These are phyloP conservation scores for Colletotrichum musae DNA, from an alignment of 2,329 filamentous ascomycete species.

Conservation along the genomic window DNA sequence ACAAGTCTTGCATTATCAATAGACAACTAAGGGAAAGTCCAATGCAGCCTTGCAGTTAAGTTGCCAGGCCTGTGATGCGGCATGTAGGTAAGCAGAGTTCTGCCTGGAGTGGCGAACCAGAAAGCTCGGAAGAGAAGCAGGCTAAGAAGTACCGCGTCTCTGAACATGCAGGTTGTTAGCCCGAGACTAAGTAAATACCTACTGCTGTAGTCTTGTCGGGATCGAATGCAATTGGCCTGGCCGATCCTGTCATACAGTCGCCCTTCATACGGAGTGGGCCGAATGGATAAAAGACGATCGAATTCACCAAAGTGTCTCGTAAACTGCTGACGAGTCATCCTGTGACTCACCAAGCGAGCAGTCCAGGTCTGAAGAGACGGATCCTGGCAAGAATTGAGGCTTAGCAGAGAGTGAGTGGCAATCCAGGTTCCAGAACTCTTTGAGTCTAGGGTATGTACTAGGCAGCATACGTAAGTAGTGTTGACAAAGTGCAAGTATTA, in stretches of 20 bases:
- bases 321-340: slow-evolving; percentile 5
- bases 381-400: not conserved
- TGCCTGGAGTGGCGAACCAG: slow-evolving; percentile 9
- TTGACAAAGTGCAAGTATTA: not conserved
- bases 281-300: not conserved
- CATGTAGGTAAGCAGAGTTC: slow-evolving; percentile 8
- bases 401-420: not conserved
- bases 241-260: not conserved
- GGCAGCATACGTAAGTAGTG: not conserved
- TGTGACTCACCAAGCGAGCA: slow-evolving; percentile 8
- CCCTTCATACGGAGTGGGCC: not conserved
- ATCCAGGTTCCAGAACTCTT: not conserved
- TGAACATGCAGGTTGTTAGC: not conserved
- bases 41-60: not conserved
- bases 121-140: not conserved
- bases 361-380: slow-evolving; percentile 1
- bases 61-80: not conserved
- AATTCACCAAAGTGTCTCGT: not conserved
- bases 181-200: not conserved
- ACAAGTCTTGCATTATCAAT: not conserved
- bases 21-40: not conserved
- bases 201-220: not conserved
- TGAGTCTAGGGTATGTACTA: not conserved
- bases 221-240: slow-evolving; percentile 12
- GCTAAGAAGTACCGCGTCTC: not conserved